A percentile compares a stretch with the other conserved stretches of the same genome.
Evolutionary conservation across 345 rosid genomes (phyloP).

Genomic region (Crucihimalaya himalaica): DNA sequence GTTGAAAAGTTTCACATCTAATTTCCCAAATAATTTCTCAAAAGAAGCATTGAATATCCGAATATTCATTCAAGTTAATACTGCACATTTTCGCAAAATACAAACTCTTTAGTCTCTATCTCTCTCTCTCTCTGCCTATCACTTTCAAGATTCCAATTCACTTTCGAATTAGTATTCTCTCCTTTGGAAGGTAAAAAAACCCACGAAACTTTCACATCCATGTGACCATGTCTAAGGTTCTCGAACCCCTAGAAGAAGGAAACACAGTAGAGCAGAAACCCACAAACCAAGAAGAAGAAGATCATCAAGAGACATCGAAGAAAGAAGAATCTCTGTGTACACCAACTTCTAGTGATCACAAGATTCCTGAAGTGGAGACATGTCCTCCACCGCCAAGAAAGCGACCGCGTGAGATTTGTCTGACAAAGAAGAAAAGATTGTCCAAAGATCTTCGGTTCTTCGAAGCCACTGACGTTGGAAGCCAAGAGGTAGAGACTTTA

Average conservation of each 20-base stretch:
- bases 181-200: conserved; percentile 32
- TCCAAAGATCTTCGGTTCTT: conserved; percentile 41
- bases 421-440: conserved; percentile 27
- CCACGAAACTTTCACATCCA: conserved; percentile 37
- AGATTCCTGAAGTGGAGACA: conserved; percentile 37
- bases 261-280: conserved; percentile 19
- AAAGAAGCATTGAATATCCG: not conserved
- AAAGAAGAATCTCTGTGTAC: conserved; percentile 36
- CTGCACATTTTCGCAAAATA: conserved; percentile 31
- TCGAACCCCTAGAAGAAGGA: conserved; percentile 32
- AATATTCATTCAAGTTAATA: conserved; percentile 31
- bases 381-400: conserved; percentile 43
- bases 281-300: conserved; percentile 23
- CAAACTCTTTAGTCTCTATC: conserved; percentile 3
- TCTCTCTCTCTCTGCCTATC: conserved; percentile 22
- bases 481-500: conserved; percentile 41
- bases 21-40: not conserved
- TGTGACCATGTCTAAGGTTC: conserved; percentile 44
- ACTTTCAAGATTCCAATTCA: conserved; percentile 25
- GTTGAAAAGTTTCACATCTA: conserved; percentile 24
- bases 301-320: conserved; percentile 8
- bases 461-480: conserved; percentile 41
- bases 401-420: conserved; percentile 37
- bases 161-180: conserved; percentile 28
- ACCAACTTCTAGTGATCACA: conserved; percentile 42